A percentile compares a stretch with the other conserved stretches of the same genome.
phyloP scores from a whole-genome alignment of 257 asterid genomes.

The Penstemon newberryi region DNA sequence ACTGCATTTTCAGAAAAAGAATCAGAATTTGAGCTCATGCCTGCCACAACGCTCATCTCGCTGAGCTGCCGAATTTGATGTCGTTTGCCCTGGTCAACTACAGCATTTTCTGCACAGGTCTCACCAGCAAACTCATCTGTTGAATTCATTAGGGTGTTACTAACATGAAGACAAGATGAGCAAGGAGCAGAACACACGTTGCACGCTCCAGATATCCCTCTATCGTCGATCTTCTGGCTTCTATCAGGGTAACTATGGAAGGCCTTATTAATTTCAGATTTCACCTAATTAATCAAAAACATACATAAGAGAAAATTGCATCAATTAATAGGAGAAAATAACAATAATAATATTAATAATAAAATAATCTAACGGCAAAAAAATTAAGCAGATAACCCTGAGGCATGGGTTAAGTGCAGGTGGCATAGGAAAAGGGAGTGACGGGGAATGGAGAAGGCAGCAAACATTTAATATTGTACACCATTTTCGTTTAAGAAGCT shows the following conservation, averaged over 20 bases:
- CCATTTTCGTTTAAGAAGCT: conserved; percentile 12
- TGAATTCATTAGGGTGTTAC: conserved; percentile 52
- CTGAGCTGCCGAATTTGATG: conserved; percentile 47
- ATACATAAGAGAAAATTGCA: conserved; percentile 8
- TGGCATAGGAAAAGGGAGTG: conserved; percentile 14
- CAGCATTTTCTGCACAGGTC: conserved; percentile 45
- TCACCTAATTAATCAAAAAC: conserved; percentile 47
- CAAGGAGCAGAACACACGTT: conserved; percentile 71
- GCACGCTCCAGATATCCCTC: conserved; percentile 55
- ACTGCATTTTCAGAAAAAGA: conserved; percentile 55
- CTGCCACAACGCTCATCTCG: conserved; percentile 44
- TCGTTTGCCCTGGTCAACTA: conserved; percentile 28
- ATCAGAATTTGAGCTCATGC: conserved; percentile 47
- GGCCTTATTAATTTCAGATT: conserved; percentile 39
- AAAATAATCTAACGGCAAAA: neutral
- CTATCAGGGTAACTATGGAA: conserved; percentile 32
- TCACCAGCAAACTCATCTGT: conserved; percentile 68
- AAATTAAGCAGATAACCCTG: conserved; percentile 8
- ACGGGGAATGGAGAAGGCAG: conserved; percentile 12
- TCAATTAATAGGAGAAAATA: conserved; percentile 7
- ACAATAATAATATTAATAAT: conserved; percentile 1
- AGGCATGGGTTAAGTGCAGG: neutral
- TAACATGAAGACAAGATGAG: conserved; percentile 62
- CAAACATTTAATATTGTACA: conserved; percentile 14
- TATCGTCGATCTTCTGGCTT: conserved; percentile 37